Conservation (phyloP, 768 basidiomycete species). For the Tulasnella sp. region DNA sequence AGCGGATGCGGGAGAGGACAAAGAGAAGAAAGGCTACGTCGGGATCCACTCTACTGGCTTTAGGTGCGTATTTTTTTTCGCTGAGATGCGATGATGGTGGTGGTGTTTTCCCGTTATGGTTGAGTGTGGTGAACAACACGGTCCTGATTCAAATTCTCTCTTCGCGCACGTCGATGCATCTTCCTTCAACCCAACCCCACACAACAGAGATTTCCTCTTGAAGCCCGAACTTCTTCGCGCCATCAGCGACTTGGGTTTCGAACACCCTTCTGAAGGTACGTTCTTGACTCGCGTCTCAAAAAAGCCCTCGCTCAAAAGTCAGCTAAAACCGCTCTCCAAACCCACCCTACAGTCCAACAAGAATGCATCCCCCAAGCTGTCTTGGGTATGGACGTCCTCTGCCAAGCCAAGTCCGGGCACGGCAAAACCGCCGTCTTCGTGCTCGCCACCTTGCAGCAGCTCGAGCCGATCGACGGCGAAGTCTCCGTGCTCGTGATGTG, state of each 20-base stretch:
- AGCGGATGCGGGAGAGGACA: conserved; percentile 43
- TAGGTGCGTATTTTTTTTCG: too few species aligned
- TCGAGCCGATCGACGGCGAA: conserved; percentile 96
- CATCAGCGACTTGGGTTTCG: conserved; percentile 98
- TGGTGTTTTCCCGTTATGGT: background rate
- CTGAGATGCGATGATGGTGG: background rate
- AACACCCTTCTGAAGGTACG: conserved; percentile 96
- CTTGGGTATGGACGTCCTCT: conserved; percentile 97
- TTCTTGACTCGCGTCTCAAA: background rate
- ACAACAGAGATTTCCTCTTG: conserved; percentile 81
- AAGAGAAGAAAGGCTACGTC: conserved; percentile 96
- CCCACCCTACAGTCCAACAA: conserved; percentile 68
- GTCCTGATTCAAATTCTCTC: background rate
- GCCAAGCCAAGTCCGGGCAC: conserved; percentile 98
- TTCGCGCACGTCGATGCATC: background rate
- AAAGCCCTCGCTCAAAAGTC: background rate
- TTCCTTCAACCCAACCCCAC: conserved; percentile 2
- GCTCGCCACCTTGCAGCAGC: conserved; percentile 91
- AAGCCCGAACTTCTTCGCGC: conserved; percentile 95
- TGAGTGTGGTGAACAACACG: background rate
- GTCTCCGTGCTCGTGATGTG: conserved; percentile 96
- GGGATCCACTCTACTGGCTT: conserved; percentile 99
- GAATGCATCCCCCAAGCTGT: conserved; percentile 99
- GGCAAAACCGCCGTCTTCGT: conserved; percentile 99
- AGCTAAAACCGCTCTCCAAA: background rate